Evolutionary conservation across 2,329 filamentous ascomycete genomes (phyloP), one percentile per base, ranked within the genome.

Genomic region (Emydomyces testavorans): DNA sequence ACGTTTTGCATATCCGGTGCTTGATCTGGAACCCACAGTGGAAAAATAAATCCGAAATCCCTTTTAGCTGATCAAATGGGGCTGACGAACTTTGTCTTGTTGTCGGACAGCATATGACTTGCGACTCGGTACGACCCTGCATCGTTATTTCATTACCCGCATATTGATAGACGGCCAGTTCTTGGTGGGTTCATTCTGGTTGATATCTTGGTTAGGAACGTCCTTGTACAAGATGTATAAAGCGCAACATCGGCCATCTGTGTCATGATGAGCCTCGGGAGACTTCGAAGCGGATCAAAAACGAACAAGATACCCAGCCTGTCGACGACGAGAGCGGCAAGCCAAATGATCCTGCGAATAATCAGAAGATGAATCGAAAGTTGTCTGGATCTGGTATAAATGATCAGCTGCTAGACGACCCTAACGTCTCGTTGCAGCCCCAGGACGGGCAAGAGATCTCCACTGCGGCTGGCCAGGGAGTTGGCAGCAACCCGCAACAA

Each of bases 191-290:
- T 43, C 46, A 29, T 60, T n/a, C 18, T 46, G 39, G 35, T 43
- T 48, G 46, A 49, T 48, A 42, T 41, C 24, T 42, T 37, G 41
- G 45, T 24, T 67, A 93, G 87, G 87, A 94, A 73, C 83, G 92
- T 65, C 92, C 92, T 61, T 98, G 92, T 77, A 90, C 87, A 60
- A 80, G 92, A 70, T 98, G 92, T 74, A 86, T 96, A 70, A 98
- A 96, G 72, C 83, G 92, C 62, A 94, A 94, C 71, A 98, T 98
- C 66, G 92, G 90, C 60, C 92, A 98, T 69, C 77, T 98, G 56
- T 98, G 92, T 69, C 92, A 95, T 71, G 92, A 98, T 69, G 92
- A 96, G 69, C 90, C 89, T 57, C 82, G 90, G 66, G 90, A 98
- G 62, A 74, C 80, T 57, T 78, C 82, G 51, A 94, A 92, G 69